These are phyloP conservation scores for Populus nigra DNA, from an alignment of 345 rosid species.

Conservation along the genomic window DNA sequence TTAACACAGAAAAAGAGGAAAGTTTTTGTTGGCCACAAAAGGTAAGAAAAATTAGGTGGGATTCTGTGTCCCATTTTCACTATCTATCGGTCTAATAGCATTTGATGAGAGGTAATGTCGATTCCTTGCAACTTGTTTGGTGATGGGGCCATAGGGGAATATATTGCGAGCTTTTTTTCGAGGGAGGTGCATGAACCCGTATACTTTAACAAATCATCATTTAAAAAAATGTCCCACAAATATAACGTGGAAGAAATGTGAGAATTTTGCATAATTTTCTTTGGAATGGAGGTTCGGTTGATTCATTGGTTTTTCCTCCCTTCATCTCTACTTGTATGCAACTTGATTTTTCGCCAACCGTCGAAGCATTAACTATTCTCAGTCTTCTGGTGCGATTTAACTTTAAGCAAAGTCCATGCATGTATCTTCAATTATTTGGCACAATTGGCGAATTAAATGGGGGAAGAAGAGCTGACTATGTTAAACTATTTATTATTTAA, in stretches of 20 bases:
- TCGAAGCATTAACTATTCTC: background rate
- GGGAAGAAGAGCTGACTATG: background rate
- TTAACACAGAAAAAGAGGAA: background rate
- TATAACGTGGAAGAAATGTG: conserved; percentile 9
- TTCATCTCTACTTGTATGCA: background rate
- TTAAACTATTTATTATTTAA: background rate
- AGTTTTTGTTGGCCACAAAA: background rate
- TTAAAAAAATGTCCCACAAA: background rate
- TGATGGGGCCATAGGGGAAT: conserved; percentile 15
- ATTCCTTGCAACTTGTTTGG: background rate
- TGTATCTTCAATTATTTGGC: background rate
- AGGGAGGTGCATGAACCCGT: conserved; percentile 34
- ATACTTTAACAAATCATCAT: background rate
- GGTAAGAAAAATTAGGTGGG: background rate
- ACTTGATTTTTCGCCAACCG: background rate
- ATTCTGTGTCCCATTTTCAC: background rate
- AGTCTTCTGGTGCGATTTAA: background rate
- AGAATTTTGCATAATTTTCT: background rate
- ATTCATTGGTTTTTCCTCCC: background rate
- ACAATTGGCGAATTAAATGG: background rate
- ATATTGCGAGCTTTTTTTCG: background rate
- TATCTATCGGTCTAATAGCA: background rate
- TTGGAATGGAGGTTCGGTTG: background rate
- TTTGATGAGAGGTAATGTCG: background rate
- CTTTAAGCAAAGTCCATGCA: conserved; percentile 18